Percentiles rank a stretch among this genome's conserved stretches.
Evolutionary conservation across 768 basidiomycete species (phyloP).

Genomic region (Boletus insuetus): DNA sequence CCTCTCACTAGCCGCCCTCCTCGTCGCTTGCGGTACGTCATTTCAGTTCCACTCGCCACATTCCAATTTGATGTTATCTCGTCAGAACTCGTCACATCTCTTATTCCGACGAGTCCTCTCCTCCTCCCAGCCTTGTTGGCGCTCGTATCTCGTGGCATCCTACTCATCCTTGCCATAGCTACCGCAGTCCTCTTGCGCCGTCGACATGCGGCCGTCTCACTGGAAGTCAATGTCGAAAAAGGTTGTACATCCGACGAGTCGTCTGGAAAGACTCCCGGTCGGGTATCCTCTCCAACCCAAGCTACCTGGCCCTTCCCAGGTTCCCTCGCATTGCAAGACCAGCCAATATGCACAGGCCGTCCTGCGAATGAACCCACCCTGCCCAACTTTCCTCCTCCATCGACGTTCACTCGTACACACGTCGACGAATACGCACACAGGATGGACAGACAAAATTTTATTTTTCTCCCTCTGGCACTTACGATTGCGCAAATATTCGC

Average conservation of each 20-base stretch:
- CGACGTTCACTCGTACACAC: not conserved
- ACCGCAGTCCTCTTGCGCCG: conserved; percentile 6
- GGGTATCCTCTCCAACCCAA: conserved; percentile 30
- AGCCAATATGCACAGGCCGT: not conserved
- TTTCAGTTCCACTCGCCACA: not conserved
- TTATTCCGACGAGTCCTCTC: conserved; percentile 23
- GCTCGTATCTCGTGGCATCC: conserved; percentile 19
- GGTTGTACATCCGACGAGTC: not conserved
- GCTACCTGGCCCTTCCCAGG: conserved; percentile 34
- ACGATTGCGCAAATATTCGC: conserved; percentile 22
- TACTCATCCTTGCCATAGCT: conserved; percentile 17
- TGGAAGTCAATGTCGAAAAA: conserved; percentile 16
- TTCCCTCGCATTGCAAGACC: conserved; percentile 20
- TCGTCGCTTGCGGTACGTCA: conserved; percentile 28
- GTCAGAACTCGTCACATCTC: conserved; percentile 25
- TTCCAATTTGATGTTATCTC: not conserved
- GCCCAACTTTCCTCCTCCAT: conserved; percentile 4
- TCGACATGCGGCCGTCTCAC: not conserved
- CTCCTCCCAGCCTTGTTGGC: conserved; percentile 26
- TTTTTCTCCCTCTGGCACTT: conserved; percentile 12
- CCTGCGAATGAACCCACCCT: not conserved
- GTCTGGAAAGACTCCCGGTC: conserved; percentile 4
- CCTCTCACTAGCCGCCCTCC: conserved; percentile 17
- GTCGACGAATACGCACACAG: not conserved
- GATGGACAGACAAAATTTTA: not conserved